phyloP scores from a whole-genome alignment of 2,329 filamentous ascomycete species.

The Aspergillus ochraceus region DNA sequence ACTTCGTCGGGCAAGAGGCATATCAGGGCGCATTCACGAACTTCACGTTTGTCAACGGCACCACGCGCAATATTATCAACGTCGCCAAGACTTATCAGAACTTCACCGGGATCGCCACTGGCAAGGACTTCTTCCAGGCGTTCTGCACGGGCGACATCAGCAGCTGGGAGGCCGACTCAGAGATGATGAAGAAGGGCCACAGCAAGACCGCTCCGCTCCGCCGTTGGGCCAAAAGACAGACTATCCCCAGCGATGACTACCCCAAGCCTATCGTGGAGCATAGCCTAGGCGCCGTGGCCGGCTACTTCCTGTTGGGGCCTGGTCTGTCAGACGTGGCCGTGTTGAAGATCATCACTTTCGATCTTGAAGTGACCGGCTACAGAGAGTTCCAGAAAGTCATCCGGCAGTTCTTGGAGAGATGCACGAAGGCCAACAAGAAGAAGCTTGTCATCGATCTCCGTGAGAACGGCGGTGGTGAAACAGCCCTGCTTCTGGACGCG shows the following conservation, averaged over 20 bases:
- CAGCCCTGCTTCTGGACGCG: constrained; percentile 46
- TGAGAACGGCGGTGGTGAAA: constrained; percentile 57
- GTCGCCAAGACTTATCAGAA: background rate
- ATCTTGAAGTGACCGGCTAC: constrained; percentile 13
- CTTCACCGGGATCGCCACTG: constrained; percentile 40
- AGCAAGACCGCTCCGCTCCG: constrained; percentile 5
- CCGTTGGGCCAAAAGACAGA: constrained; percentile 15
- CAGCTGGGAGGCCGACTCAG: background rate
- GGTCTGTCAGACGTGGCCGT: constrained; percentile 45
- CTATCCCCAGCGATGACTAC: constrained; percentile 26
- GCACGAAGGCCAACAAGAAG: constrained; percentile 49
- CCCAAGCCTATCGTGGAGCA: constrained; percentile 40
- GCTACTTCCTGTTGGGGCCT: constrained; percentile 45
- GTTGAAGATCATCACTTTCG: constrained; percentile 45
- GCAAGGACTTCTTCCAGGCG: constrained; percentile 40
- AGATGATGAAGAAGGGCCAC: background rate
- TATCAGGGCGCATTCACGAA: constrained; percentile 30
- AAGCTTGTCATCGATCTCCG: constrained; percentile 64
- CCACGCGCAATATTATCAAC: background rate
- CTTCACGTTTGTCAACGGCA: constrained; percentile 34
- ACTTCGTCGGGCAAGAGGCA: constrained; percentile 5
- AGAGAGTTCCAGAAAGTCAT: constrained; percentile 40
- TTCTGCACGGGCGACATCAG: constrained; percentile 30
- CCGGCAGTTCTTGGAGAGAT: constrained; percentile 48
- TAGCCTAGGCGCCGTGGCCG: constrained; percentile 37